Evolutionary conservation across 257 asterid genomes (phyloP), one percentile per base, ranked within the genome.

Genomic region (Thymus quinquecostatus): DNA sequence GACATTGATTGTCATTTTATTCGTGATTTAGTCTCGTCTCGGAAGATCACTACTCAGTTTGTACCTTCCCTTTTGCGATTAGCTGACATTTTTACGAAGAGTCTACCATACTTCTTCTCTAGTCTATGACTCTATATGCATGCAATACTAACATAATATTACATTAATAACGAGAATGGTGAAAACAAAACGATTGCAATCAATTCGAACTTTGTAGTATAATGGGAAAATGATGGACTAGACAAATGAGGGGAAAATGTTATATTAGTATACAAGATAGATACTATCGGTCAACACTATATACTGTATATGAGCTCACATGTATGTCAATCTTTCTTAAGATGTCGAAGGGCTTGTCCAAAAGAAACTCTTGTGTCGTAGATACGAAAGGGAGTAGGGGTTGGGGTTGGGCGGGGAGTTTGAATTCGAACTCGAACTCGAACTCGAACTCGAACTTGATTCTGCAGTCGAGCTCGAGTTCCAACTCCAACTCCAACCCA

Each of bases 301-400:
- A 21, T 21, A n/a, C n/a, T n/a, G n/a, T n/a, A 21, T 21, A 21
- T 21, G 21, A 21, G 21, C 21, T 21, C 21, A 21, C 21, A 21
- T 21, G 21, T 21, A 21, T 53, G 33, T 10, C 60, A 54, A 54
- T 38, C 2, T 55, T 0, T 54, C 14, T 49, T 11, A 2, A 13
- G 5, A 2, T 41, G 30, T 80, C 77, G 21, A 78, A 47, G 71
- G 72, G 67, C 51, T 71, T 38, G 68, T 30, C 84, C 84, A 71
- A 75, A 84, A 77, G 56, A 75, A 55, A 59, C 34, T 54, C 71
- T 68, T 83, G 36, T 54, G 49, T 27, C 78, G 75, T 2, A 57
- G 71, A 72, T 75, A 63, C 13, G 81, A 71, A 8, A 74, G 62
- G n/a, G 80, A 45, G 29, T 65, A 49, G 8, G 70, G 33, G 28